A percentile compares a stretch with the other conserved stretches of the same genome.
phyloP scores from a whole-genome alignment of 2,329 filamentous ascomycete species.

The Aspergillus chevalieri region DNA sequence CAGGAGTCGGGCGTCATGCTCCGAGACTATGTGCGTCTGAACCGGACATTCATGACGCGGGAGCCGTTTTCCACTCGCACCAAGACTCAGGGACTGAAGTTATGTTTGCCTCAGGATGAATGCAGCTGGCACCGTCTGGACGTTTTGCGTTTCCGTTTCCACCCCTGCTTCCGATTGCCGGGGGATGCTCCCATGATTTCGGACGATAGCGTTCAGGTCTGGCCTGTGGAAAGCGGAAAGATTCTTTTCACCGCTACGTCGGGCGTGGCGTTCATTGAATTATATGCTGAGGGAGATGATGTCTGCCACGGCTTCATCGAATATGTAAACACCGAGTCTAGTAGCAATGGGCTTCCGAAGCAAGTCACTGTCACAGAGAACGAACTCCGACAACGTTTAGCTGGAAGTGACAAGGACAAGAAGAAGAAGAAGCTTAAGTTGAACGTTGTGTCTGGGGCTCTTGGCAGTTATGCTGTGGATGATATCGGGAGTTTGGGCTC shows the following conservation, averaged over 20 bases:
- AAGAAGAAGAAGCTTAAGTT: slow-evolving; percentile 59
- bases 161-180: slow-evolving; percentile 82
- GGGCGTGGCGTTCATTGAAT: slow-evolving; percentile 78
- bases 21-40: slow-evolving; percentile 76
- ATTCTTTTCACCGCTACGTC: slow-evolving; percentile 72
- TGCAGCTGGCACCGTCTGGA: slow-evolving; percentile 90
- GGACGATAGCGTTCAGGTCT: slow-evolving; percentile 78
- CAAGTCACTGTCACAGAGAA: slow-evolving; percentile 70
- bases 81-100: slow-evolving; percentile 67
- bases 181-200: slow-evolving; percentile 59
- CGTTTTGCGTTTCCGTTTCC: slow-evolving; percentile 77
- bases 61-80: slow-evolving; percentile 86
- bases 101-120: slow-evolving; percentile 71
- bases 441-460: slow-evolving; percentile 68
- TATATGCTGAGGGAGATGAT: slow-evolving; percentile 73
- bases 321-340: slow-evolving; percentile 58
- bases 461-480: slow-evolving; percentile 68
- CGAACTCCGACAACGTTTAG: slow-evolving; percentile 64
- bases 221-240: slow-evolving; percentile 71
- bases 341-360: slow-evolving; percentile 56
- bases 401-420: slow-evolving; percentile 63
- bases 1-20: slow-evolving; percentile 91
- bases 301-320: slow-evolving; percentile 77
- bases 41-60: slow-evolving; percentile 71
- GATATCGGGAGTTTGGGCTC: slow-evolving; percentile 66